Evolutionary conservation across 345 rosid genomes (phyloP).

Genomic region (Citrus trifoliata): DNA sequence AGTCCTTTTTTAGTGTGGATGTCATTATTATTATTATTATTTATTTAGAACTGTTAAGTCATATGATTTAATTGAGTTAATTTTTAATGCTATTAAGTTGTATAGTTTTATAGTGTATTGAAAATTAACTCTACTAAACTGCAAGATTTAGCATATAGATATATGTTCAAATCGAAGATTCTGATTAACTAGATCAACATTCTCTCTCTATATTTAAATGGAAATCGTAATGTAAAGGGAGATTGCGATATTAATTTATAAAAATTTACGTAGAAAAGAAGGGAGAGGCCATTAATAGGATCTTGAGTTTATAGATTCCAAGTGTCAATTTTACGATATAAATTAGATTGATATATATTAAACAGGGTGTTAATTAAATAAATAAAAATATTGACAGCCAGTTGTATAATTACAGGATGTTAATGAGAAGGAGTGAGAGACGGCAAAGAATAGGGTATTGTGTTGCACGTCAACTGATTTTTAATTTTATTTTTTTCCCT

Average conservation of each 20-base stretch:
- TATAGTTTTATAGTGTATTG: fast-evolving
- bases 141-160: fast-evolving
- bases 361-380: not conserved
- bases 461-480: not conserved
- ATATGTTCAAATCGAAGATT: no score
- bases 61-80: no score
- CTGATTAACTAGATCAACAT: no score
- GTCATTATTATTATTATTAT: no score
- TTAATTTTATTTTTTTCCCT: no score
- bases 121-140: no score
- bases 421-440: not conserved
- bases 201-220: not conserved
- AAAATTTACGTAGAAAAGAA: not conserved
- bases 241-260: not conserved
- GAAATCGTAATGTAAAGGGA: not conserved
- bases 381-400: not conserved
- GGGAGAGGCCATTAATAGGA: not conserved
- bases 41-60: fast-evolving
- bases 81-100: fast-evolving
- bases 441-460: not conserved
- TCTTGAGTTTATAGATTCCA: not conserved
- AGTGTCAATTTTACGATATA: not conserved
- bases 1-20: no score
- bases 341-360: not conserved
- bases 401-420: not conserved